Conservation (phyloP, 2,329 filamentous ascomycete species). For the Pyricularia pennisetigena region DNA sequence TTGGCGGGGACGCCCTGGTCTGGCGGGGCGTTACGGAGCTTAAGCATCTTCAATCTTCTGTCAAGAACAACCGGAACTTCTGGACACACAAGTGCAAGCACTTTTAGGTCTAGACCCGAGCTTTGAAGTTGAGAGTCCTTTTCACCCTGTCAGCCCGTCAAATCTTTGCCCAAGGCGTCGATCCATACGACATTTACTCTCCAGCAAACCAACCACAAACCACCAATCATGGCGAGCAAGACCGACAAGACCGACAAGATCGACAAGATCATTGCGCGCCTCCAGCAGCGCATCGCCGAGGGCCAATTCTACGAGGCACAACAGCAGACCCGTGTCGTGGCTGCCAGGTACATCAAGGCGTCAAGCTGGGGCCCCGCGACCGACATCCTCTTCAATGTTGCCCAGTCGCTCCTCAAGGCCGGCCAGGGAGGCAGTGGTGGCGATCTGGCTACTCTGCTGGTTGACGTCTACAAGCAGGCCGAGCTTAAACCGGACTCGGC, state of each 20-base stretch:
- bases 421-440: conserved; percentile 92
- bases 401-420: conserved; percentile 76
- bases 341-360: conserved; percentile 84
- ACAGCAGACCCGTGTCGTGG: conserved; percentile 93
- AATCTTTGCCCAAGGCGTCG: background rate
- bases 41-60: background rate
- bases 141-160: background rate
- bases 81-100: background rate
- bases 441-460: conserved; percentile 76
- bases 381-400: conserved; percentile 77
- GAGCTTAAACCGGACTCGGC: conserved; percentile 67
- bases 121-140: background rate
- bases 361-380: conserved; percentile 76
- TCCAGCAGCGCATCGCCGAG: conserved; percentile 50
- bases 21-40: background rate
- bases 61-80: background rate
- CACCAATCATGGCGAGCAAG: conserved; percentile 13
- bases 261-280: conserved; percentile 49
- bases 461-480: conserved; percentile 86
- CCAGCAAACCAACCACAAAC: background rate
- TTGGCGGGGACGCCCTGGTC: background rate
- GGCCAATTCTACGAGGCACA: conserved; percentile 97
- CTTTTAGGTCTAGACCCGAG: too few relatives aligned
- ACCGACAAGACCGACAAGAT: conserved; percentile 36
- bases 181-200: background rate